These are phyloP conservation scores for Epithele typhae DNA, from an alignment of 768 basidiomycete species.

Conservation along the genomic window DNA sequence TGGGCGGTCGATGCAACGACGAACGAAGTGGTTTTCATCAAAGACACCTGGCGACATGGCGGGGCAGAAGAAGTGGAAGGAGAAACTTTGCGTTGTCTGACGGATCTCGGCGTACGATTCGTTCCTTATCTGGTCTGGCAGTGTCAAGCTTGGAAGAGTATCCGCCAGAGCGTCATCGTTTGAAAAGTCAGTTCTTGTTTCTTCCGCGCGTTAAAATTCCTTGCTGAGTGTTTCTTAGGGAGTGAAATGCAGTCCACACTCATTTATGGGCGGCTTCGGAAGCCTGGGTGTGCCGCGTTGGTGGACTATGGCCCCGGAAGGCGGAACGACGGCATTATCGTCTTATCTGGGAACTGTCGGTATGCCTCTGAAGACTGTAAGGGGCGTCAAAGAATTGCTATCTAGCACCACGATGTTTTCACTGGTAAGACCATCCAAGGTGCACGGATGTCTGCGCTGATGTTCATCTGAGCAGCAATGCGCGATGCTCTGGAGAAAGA, in stretches of 20 bases:
- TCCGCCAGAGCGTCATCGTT: neutral
- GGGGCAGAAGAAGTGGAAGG: neutral
- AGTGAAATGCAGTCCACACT: neutral
- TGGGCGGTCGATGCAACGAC: slow-evolving; percentile 6
- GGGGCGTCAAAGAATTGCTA: slow-evolving; percentile 5
- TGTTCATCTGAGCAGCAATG: neutral
- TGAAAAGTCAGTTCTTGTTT: neutral
- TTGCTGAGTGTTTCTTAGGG: neutral
- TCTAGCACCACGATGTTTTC: slow-evolving; percentile 1
- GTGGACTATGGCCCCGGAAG: neutral
- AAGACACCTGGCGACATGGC: slow-evolving; percentile 7
- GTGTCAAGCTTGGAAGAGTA: neutral
- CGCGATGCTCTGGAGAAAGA: neutral
- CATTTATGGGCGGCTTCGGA: neutral
- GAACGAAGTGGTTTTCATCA: slow-evolving; percentile 3
- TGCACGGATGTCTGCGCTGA: neutral
- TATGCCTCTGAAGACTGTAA: neutral
- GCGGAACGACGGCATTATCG: slow-evolving; percentile 3
- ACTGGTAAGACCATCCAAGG: neutral
- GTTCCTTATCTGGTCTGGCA: neutral
- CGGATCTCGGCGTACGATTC: neutral
- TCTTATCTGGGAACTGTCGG: slow-evolving; percentile 4
- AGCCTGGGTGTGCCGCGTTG: neutral
- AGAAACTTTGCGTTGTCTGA: neutral
- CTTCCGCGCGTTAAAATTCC: too few species aligned